phyloP scores from a whole-genome alignment of 1,139 yeast genomes.

The Geotrichum europaeum region DNA sequence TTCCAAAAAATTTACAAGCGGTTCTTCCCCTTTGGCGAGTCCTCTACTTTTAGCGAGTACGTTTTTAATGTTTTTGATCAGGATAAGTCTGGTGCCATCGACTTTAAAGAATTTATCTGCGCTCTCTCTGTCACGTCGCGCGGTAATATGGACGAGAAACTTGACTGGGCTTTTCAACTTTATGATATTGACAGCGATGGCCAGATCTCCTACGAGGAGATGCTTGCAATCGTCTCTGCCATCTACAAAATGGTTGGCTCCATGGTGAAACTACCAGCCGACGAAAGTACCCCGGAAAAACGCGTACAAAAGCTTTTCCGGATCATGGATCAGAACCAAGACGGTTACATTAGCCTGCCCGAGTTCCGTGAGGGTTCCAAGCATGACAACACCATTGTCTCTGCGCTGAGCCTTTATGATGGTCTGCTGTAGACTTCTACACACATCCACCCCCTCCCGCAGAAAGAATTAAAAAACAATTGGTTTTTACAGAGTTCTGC shows the following conservation, averaged over 20 bases:
- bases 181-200: constrained; percentile 83
- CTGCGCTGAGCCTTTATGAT: constrained; percentile 68
- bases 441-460: neutral
- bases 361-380: constrained; percentile 81
- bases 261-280: constrained; percentile 87
- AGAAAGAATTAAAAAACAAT: neutral
- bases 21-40: constrained; percentile 98
- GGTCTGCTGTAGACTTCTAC: constrained; percentile 32
- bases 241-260: constrained; percentile 94
- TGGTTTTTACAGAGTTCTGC: too few relatives aligned
- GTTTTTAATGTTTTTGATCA: constrained; percentile 85
- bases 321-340: constrained; percentile 62
- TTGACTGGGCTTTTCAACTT: constrained; percentile 73
- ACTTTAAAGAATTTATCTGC: constrained; percentile 86
- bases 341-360: constrained; percentile 63
- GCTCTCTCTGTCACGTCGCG: constrained; percentile 85
- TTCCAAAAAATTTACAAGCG: constrained; percentile 90
- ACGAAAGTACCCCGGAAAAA: constrained; percentile 85
- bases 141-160: constrained; percentile 80
- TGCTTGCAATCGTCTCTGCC: constrained; percentile 72
- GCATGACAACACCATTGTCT: constrained; percentile 72
- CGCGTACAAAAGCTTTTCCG: constrained; percentile 77
- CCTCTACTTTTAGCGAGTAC: constrained; percentile 82
- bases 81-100: constrained; percentile 75
- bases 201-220: constrained; percentile 64